Evolutionary conservation across 371 early-diverging fungal species (phyloP).

Genomic region (Syncephalastrum sp.): DNA sequence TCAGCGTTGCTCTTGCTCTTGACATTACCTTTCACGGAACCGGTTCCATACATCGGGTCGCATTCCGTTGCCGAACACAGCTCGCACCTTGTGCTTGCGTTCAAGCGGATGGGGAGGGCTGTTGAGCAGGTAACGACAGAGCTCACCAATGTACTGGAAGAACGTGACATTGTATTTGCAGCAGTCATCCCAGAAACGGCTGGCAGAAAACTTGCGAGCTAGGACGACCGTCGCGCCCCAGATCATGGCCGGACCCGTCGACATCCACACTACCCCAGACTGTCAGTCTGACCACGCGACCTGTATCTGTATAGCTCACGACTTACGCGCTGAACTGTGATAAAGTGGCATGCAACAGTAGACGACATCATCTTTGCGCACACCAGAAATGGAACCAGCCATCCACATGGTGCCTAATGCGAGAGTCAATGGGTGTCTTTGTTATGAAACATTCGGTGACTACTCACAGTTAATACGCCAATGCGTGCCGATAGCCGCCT

Average conservation of each 20-base stretch:
- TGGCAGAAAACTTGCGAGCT: conserved; percentile 47
- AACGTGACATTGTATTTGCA: conserved; percentile 33
- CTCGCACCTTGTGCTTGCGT: conserved; percentile 40
- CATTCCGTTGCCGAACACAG: conserved; percentile 72
- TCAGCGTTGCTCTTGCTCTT: no score
- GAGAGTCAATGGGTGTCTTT: no score
- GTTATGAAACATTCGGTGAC: background rate
- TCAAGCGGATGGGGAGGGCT: conserved; percentile 49
- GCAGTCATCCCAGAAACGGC: conserved; percentile 52
- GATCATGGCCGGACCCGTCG: conserved; percentile 19
- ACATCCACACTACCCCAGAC: conserved; percentile 27
- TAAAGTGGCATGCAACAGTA: conserved; percentile 37
- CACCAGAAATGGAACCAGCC: background rate
- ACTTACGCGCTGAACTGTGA: conserved; percentile 47
- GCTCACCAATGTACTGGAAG: conserved; percentile 67
- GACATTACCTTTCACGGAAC: conserved; percentile 44
- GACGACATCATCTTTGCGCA: conserved; percentile 12
- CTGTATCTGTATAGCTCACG: background rate
- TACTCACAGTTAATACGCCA: conserved; percentile 14
- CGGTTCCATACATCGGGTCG: conserved; percentile 64
- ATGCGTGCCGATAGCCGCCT: conserved; percentile 19
- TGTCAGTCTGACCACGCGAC: background rate
- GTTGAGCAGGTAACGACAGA: conserved; percentile 63
- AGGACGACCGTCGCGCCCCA: conserved; percentile 41
- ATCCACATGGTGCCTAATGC: conserved; percentile 1